A percentile compares a stretch with the other conserved stretches of the same genome.
Conservation (phyloP, 352 stramenopile genomes). For the Pythium scleroteichum region DNA sequence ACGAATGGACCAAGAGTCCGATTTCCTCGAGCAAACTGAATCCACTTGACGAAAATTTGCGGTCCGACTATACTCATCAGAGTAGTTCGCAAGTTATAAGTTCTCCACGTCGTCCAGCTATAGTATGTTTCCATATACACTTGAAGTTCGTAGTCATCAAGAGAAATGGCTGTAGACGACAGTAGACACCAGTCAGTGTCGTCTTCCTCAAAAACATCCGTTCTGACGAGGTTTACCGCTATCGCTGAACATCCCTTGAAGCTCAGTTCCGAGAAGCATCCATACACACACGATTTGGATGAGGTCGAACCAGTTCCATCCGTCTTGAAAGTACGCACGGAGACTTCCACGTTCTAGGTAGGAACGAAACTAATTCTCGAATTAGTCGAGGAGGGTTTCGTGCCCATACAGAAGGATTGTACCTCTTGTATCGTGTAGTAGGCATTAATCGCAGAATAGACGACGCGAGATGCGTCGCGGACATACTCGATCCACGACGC, state of each 20-base stretch:
- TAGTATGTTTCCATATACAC: constrained; percentile 71
- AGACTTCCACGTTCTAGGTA: constrained; percentile 58
- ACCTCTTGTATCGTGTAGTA: constrained; percentile 75
- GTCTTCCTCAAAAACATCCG: neutral
- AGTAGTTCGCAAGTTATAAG: constrained; percentile 74
- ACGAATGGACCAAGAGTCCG: constrained; percentile 71
- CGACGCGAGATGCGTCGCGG: constrained; percentile 47
- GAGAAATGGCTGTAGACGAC: constrained; percentile 6
- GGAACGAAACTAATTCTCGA: constrained; percentile 38
- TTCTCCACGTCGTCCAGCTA: constrained; percentile 46
- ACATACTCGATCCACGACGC: constrained; percentile 53
- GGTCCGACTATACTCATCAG: constrained; percentile 78
- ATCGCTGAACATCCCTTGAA: constrained; percentile 40
- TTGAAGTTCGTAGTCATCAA: constrained; percentile 50
- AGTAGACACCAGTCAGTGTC: neutral
- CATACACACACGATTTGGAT: constrained; percentile 74
- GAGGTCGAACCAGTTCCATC: constrained; percentile 81
- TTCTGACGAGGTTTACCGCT: constrained; percentile 26
- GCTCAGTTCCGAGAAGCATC: constrained; percentile 56
- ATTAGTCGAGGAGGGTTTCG: too few species aligned
- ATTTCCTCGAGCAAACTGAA: constrained; percentile 76
- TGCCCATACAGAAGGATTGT: too few species aligned
- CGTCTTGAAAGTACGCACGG: constrained; percentile 61
- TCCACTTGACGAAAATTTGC: constrained; percentile 82
- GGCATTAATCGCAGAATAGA: constrained; percentile 69